phyloP scores from a whole-genome alignment of 2,329 filamentous ascomycete genomes.

The Clarireedia paspali region DNA sequence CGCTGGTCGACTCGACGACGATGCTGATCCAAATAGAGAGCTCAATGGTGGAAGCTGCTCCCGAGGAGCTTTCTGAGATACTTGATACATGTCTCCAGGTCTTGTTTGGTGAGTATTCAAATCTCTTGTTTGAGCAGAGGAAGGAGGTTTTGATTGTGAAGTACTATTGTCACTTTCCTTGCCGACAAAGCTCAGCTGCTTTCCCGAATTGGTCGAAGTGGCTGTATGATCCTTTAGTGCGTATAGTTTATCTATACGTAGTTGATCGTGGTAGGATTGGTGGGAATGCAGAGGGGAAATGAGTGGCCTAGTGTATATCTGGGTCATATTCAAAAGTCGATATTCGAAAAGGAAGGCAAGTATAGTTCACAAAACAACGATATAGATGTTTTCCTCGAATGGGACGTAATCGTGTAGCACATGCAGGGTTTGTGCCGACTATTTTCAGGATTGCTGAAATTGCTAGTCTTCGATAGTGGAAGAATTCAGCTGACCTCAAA shows the following conservation, averaged over 20 bases:
- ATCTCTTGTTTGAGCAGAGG: slow-evolving; percentile 14
- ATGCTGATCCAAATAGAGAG: slow-evolving; percentile 26
- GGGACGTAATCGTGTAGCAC: slow-evolving; percentile 23
- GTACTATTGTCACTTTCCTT: slow-evolving; percentile 16
- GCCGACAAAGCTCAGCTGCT: slow-evolving; percentile 9
- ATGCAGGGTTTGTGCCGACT: slow-evolving; percentile 17
- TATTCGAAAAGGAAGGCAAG: background rate
- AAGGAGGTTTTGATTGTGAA: slow-evolving; percentile 17
- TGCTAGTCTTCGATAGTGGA: slow-evolving; percentile 11
- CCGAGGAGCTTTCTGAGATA: slow-evolving; percentile 17
- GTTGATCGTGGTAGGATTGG: slow-evolving; percentile 15
- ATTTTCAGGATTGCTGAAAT: slow-evolving; percentile 18
- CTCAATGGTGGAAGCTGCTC: slow-evolving; percentile 29
- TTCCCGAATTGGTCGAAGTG: slow-evolving; percentile 6
- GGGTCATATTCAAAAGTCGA: slow-evolving; percentile 23
- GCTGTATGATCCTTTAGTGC: slow-evolving; percentile 13
- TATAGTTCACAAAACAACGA: slow-evolving; percentile 8
- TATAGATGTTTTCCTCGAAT: slow-evolving; percentile 13
- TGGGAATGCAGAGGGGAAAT: slow-evolving; percentile 18
- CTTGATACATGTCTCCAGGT: slow-evolving; percentile 21
- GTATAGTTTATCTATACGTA: slow-evolving; percentile 10
- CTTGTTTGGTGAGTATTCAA: slow-evolving; percentile 11
- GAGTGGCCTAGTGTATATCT: slow-evolving; percentile 24
- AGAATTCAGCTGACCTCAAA: slow-evolving; percentile 20
- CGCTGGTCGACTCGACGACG: slow-evolving; percentile 16